Base-by-base conservation (phyloP, 75 land plant genomes). In the Cryptomeria japonica region DNA sequence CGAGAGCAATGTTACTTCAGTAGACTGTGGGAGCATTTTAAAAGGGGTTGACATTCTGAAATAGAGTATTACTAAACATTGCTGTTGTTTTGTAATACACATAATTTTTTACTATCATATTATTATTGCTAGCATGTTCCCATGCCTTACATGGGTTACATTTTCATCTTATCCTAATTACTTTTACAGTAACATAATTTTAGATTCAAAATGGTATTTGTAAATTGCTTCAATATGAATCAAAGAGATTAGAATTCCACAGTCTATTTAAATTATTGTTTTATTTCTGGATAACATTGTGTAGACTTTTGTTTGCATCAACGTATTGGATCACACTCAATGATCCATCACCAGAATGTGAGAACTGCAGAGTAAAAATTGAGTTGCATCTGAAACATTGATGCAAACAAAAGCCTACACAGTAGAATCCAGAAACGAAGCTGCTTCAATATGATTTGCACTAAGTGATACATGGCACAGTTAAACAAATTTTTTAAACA, bases 1-100 rank as follows among this genome's bases (percentile, higher is more conserved):
- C 34, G 53, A 84, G 37, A 53, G 86, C 64, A 68, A 84, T 55
- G 86, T 84, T 55, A 53, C 86, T 36, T 84, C 86, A 16, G 22
- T 84, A 34, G 86, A 84, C 28, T 56, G 86, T 84, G 64, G 64
- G 22, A 36, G n/a, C 18, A 9, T 53, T 55, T 84, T 55, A 3
- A 56, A 84, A 85, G 86, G 31, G 56, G 64, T 34, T 68, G 58
- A 37, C 37, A 18, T 84, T 55, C 16, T 18, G 13, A 56, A 85
- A 75, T 32, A 75, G 3, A 10, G 16, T 3, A 31, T 31, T 75
- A 31, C 13, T 75, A 13, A 12, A 34, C 77, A 72, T 31, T n/a
- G 36, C 11, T 72, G 36, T 72, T 72, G 32, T 72, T 72, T 32
- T 12, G 32, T 70, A 5, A 28, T 70, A 28, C 75, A 70, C n/a